Percentiles rank a stretch among this genome's conserved stretches.
These are phyloP conservation scores for Cryphonectria naterciae DNA, from an alignment of 2,329 filamentous ascomycete species.

Conservation along the genomic window DNA sequence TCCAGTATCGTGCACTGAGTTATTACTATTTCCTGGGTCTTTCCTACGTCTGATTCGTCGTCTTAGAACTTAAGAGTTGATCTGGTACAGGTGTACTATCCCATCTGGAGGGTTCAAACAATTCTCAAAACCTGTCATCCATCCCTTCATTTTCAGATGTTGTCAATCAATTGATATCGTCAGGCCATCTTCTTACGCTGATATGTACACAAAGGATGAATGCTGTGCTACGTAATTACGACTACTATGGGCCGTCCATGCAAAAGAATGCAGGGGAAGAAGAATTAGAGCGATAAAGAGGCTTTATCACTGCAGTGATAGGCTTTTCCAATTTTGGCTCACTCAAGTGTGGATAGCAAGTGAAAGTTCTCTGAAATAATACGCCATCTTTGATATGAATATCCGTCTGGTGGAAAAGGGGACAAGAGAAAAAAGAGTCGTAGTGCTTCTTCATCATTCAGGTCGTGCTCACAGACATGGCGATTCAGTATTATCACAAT, in stretches of 20 bases:
- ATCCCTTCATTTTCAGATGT: background rate
- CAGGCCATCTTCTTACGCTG: background rate
- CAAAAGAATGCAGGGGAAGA: too few relatives aligned
- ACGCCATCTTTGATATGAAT: too few relatives aligned
- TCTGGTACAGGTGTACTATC: background rate
- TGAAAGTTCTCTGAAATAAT: too few relatives aligned
- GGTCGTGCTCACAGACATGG: too few relatives aligned
- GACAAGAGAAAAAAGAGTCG: too few relatives aligned
- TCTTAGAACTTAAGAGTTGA: background rate
- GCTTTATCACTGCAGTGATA: background rate
- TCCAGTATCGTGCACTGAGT: background rate
- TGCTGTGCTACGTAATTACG: background rate
- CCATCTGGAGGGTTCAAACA: background rate
- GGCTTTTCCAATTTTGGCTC: background rate
- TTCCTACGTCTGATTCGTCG: background rate
- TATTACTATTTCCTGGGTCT: background rate
- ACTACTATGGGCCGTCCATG: too few relatives aligned
- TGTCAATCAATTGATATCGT: too few relatives aligned
- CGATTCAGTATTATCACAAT: too few relatives aligned
- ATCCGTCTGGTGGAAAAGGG: too few relatives aligned
- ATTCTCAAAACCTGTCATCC: background rate
- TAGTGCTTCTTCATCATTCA: too few relatives aligned
- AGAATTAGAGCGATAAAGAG: background rate
- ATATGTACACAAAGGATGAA: background rate
- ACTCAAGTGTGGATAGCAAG: too few relatives aligned